Evolutionary conservation across 495 filamentous ascomycete species (phyloP).

Genomic region (Penicillium pancosmium): DNA sequence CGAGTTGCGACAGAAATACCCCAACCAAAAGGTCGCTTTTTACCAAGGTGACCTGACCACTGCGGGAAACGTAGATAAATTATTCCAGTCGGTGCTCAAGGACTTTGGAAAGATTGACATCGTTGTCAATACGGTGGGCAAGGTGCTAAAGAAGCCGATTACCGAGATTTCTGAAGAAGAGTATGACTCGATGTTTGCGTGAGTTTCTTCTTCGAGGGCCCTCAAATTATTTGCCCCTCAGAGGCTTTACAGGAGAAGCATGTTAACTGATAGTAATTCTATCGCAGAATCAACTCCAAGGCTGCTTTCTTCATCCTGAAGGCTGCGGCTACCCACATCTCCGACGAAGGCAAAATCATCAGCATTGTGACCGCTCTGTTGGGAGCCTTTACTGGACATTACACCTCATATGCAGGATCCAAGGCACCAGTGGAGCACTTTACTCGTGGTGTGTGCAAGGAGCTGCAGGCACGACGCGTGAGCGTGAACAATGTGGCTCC

Average conservation of each 20-base stretch:
- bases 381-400: slow-evolving; percentile 41
- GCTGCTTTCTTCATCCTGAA: slow-evolving; percentile 42
- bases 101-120: slow-evolving; percentile 55
- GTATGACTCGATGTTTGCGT: slow-evolving; percentile 52
- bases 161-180: slow-evolving; percentile 50
- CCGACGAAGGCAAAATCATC: slow-evolving; percentile 42
- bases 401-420: slow-evolving; percentile 43
- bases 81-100: slow-evolving; percentile 32
- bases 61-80: slow-evolving; percentile 29
- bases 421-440: slow-evolving; percentile 46
- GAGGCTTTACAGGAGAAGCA: too few species aligned
- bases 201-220: slow-evolving; percentile 6
- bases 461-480: slow-evolving; percentile 36
- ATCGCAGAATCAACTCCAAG: slow-evolving; percentile 40
- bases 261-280: neutral
- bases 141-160: slow-evolving; percentile 51
- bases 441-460: slow-evolving; percentile 43
- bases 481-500: slow-evolving; percentile 42
- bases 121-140: slow-evolving; percentile 57
- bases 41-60: slow-evolving; percentile 38
- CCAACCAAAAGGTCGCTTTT: slow-evolving; percentile 27
- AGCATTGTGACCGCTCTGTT: slow-evolving; percentile 41
- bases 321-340: slow-evolving; percentile 32
- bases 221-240: too few species aligned
- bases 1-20: slow-evolving; percentile 31